Evolutionary conservation across 2,329 filamentous ascomycete genomes (phyloP).

Genomic region (Capronia epimyces): DNA sequence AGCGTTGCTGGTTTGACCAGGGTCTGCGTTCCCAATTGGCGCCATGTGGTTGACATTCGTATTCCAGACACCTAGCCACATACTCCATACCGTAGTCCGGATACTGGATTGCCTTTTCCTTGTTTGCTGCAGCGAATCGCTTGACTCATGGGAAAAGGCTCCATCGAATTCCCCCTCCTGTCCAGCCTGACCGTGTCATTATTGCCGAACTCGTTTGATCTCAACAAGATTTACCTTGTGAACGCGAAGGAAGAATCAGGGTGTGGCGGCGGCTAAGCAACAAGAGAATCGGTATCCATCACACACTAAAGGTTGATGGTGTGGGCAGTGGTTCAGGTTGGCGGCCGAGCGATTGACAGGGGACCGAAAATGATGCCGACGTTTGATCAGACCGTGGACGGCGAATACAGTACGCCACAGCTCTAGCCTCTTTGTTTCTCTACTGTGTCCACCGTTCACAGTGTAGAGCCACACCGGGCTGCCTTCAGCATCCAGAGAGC

Average conservation of each 20-base stretch:
- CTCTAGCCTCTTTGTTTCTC: constrained; percentile 6
- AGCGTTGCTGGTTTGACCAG: too few species aligned
- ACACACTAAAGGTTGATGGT: constrained; percentile 16
- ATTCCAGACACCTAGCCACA: too few species aligned
- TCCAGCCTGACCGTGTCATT: too few species aligned
- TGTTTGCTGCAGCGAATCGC: too few species aligned
- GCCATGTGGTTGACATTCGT: too few species aligned
- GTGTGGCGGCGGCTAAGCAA: constrained; percentile 16
- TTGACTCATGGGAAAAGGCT: too few species aligned
- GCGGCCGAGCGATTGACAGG: constrained; percentile 4
- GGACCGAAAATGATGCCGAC: constrained; percentile 6
- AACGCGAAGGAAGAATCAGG: background rate
- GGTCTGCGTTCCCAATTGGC: too few species aligned
- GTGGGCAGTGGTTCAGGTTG: constrained; percentile 13
- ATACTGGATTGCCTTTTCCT: too few species aligned
- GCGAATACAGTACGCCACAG: constrained; percentile 4
- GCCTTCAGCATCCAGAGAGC: constrained; percentile 8
- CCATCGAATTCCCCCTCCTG: too few species aligned
- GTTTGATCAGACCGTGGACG: background rate
- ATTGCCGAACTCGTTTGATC: background rate
- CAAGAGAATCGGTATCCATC: constrained; percentile 12
- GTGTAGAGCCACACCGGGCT: constrained; percentile 10
- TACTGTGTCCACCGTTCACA: too few species aligned
- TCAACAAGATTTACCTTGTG: background rate
- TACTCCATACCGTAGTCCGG: too few species aligned